Evolutionary conservation across 331 rosid species (phyloP), one percentile per base, ranked within the genome.

Genomic region (Pyrus hybrid): DNA sequence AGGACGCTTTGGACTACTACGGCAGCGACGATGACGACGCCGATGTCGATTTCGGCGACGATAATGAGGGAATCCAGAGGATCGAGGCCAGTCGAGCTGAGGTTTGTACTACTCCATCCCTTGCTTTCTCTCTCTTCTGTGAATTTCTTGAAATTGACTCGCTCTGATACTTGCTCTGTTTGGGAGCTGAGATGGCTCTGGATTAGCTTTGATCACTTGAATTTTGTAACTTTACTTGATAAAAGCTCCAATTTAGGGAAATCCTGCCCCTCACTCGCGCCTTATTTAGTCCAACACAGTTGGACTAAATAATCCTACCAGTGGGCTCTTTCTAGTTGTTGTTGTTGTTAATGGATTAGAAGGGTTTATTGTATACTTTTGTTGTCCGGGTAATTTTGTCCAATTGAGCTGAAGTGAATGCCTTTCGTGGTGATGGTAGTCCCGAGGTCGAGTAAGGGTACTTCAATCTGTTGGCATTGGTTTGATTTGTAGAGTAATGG

Each of bases 1-100:
- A 83, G 28, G 85, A 78, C 26, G 82, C 83, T 16, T 37, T 88
- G 82, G 92, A 85, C 37, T 87, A 81, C 74, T 85, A 84, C 76
- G 91, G 88, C 80, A 87, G 82, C 65, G 93, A 80, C n/a, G 51
- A 32, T 51, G 68, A 43, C 5, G 56, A 51, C 47, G 88, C 85
- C 67, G 88, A 83, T 61, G 89, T 79, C 71, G 89, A 73, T 22
- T 72, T 91, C 28, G 77, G 67, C 9, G 88, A 82, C 3, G 93
- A 89, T 13, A 93, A 93, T 35, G 83, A 87, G 60, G 94, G 86
- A 72, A 87, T 89, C 63, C 79, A 83, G 30, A 80, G 68, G 77
- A 72, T 87, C 75, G 78, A 80, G 43, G 85, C 90, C 70, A 86
- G 90, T 60, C 90, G 96, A 22, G 84, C 89, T 8, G 95, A 93